These are phyloP conservation scores for Trichoderma sp. DNA, from an alignment of 2,329 filamentous ascomycete genomes.

Conservation along the genomic window DNA sequence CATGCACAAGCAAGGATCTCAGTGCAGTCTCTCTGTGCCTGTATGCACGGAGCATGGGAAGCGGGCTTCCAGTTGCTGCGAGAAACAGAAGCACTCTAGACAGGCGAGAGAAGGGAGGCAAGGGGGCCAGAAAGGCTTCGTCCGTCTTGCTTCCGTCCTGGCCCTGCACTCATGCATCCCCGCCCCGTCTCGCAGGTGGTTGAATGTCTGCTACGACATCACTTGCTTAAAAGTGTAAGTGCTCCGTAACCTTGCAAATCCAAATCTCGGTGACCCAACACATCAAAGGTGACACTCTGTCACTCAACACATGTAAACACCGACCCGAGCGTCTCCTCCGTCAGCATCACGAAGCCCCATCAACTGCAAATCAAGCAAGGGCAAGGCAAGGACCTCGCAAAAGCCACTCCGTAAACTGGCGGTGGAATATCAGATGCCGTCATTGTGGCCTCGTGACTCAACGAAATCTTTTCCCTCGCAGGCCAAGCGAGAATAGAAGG, in stretches of 20 bases:
- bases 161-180: conserved; percentile 7
- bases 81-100: neutral
- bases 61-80: conserved; percentile 13
- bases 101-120: neutral
- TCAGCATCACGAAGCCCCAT: conserved; percentile 10
- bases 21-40: neutral
- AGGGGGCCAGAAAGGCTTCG: neutral
- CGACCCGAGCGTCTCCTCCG: conserved; percentile 1
- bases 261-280: conserved; percentile 7
- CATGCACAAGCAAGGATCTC: conserved; percentile 16
- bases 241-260: neutral
- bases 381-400: conserved; percentile 3
- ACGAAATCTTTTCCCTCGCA: conserved; percentile 10
- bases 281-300: conserved; percentile 7
- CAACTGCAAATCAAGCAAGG: neutral
- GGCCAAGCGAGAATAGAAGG: neutral
- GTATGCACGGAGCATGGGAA: conserved; percentile 6
- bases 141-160: neutral
- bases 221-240: conserved; percentile 8
- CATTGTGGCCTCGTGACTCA: conserved; percentile 20
- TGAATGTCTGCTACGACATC: neutral
- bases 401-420: conserved; percentile 3
- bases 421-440: conserved; percentile 22
- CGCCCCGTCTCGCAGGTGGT: neutral
- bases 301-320: conserved; percentile 7